These are phyloP conservation scores for Oxyria digyna DNA, from an alignment of 148 eudicot species.

Conservation along the genomic window DNA sequence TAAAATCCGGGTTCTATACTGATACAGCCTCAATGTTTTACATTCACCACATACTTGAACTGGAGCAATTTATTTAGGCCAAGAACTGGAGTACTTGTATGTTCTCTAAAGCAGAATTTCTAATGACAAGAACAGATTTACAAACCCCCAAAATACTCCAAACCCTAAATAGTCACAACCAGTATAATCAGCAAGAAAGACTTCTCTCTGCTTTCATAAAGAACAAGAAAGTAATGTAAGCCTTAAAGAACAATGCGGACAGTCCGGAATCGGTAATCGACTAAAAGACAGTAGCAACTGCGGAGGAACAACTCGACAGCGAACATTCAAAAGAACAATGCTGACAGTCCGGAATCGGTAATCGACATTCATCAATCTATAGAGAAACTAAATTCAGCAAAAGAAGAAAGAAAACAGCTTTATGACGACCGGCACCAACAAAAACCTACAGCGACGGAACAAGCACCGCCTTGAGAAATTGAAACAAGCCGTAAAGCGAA, in stretches of 20 bases:
- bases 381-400: background rate
- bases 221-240: background rate
- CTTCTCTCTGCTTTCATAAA: background rate
- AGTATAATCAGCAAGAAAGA: background rate
- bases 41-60: background rate
- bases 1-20: background rate
- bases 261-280: background rate
- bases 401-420: background rate
- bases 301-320: background rate
- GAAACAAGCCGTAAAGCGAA: background rate
- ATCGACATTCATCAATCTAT: background rate
- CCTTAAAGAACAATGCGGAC: background rate
- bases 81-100: background rate
- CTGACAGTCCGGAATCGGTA: background rate
- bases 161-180: background rate
- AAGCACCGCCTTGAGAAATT: background rate
- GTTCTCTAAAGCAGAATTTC: background rate
- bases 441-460: background rate
- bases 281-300: background rate
- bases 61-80: too few species aligned
- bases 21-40: background rate
- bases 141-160: background rate
- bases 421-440: background rate
- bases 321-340: background rate
- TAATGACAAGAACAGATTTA: background rate